These are phyloP conservation scores for Alternaria gansuensis DNA, from an alignment of 2,329 filamentous ascomycete genomes.

Conservation along the genomic window DNA sequence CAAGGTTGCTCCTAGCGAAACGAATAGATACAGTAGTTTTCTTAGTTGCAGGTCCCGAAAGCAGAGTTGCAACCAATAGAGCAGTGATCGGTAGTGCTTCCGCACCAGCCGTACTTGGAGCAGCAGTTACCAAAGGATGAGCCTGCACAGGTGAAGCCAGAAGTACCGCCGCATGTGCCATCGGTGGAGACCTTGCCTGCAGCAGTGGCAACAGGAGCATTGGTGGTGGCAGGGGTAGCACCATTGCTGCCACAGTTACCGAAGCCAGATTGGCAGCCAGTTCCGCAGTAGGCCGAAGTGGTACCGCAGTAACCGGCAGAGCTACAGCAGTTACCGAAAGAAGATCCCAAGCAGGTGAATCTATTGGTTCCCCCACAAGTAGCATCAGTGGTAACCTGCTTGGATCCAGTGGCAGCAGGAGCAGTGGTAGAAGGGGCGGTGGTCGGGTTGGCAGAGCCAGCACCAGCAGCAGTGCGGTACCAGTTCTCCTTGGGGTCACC, in stretches of 20 bases:
- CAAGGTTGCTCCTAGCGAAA: background rate
- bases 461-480: conserved; percentile 57
- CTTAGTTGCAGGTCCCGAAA: conserved; percentile 45
- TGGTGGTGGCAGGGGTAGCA: conserved; percentile 17
- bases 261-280: conserved; percentile 43
- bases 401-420: conserved; percentile 31
- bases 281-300: conserved; percentile 40
- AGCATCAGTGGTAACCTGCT: conserved; percentile 53
- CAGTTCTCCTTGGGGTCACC: conserved; percentile 58
- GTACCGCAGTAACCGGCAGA: conserved; percentile 45
- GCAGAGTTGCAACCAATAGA: conserved; percentile 44
- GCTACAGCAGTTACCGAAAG: conserved; percentile 58
- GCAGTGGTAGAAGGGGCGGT: conserved; percentile 14
- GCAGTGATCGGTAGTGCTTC: conserved; percentile 42
- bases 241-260: conserved; percentile 36
- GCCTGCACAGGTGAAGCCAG: conserved; percentile 53
- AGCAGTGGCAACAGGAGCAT: conserved; percentile 17
- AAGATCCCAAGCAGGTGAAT: conserved; percentile 54
- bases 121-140: conserved; percentile 59
- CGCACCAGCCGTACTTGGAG: conserved; percentile 55
- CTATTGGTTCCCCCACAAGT: conserved; percentile 55
- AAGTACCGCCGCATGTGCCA: conserved; percentile 34
- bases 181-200: conserved; percentile 32
- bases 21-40: conserved; percentile 2
- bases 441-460: conserved; percentile 40